A percentile compares a stretch with the other conserved stretches of the same genome.
Conservation (phyloP, 2,329 filamentous ascomycete genomes). For the Cercospora zeina region DNA sequence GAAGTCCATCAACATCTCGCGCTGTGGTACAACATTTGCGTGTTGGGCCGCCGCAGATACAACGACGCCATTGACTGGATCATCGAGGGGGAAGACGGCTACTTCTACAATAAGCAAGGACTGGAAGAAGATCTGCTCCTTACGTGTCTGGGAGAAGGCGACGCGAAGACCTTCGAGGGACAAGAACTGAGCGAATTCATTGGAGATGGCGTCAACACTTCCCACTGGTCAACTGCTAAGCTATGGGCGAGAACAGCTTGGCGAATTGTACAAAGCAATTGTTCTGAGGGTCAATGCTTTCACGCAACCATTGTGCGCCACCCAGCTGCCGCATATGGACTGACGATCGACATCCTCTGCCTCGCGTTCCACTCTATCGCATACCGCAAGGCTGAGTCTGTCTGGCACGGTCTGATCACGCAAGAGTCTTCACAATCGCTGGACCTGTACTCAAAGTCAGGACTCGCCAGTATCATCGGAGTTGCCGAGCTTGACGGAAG, state of each 20-base stretch:
- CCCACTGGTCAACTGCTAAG: slow-evolving; percentile 28
- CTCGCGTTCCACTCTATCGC: slow-evolving; percentile 34
- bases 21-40: slow-evolving; percentile 31
- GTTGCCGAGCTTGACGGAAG: slow-evolving; percentile 9
- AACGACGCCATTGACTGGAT: slow-evolving; percentile 31
- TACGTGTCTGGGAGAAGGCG: slow-evolving; percentile 29
- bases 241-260: slow-evolving; percentile 33
- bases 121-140: slow-evolving; percentile 32
- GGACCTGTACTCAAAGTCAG: background rate
- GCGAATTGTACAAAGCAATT: slow-evolving; percentile 30
- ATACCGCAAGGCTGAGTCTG: slow-evolving; percentile 20
- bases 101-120: slow-evolving; percentile 26
- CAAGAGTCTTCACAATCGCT: background rate
- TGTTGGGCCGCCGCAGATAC: slow-evolving; percentile 24
- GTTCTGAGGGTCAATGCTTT: slow-evolving; percentile 23
- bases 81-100: slow-evolving; percentile 24
- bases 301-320: slow-evolving; percentile 19
- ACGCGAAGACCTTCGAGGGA: background rate
- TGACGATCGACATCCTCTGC: slow-evolving; percentile 32
- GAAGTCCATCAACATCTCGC: slow-evolving; percentile 28
- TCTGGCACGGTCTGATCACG: slow-evolving; percentile 24
- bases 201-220: slow-evolving; percentile 18
- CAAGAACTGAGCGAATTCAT: slow-evolving; percentile 9
- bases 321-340: slow-evolving; percentile 28
- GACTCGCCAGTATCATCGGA: background rate